Evolutionary conservation across 805 yeast species (phyloP).

Genomic region (Candida nitratophila): DNA sequence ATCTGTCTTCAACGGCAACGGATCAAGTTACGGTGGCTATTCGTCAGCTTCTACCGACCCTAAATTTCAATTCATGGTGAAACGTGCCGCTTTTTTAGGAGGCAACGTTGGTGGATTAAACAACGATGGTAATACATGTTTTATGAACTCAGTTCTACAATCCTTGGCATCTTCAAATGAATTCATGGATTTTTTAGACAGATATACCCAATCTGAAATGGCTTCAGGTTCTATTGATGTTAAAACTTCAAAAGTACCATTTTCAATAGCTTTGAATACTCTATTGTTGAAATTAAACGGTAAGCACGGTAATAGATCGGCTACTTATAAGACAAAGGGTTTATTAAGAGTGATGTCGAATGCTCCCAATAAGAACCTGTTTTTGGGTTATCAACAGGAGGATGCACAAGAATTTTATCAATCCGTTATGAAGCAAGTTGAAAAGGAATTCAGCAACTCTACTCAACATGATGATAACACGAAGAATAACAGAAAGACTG

Average conservation of each 20-base stretch:
- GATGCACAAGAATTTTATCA: slow-evolving; percentile 97
- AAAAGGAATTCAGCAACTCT: slow-evolving; percentile 41
- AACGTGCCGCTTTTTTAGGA: slow-evolving; percentile 48
- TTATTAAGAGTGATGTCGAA: slow-evolving; percentile 64
- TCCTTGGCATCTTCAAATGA: slow-evolving; percentile 68
- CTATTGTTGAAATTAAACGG: slow-evolving; percentile 50
- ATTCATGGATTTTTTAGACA: slow-evolving; percentile 48
- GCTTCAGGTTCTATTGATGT: slow-evolving; percentile 17
- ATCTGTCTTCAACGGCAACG: slow-evolving; percentile 1
- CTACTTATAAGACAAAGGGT: slow-evolving; percentile 54
- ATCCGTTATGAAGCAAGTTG: slow-evolving; percentile 59
- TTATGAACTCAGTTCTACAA: slow-evolving; percentile 88
- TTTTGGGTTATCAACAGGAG: slow-evolving; percentile 85
- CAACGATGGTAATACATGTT: slow-evolving; percentile 92
- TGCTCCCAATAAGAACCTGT: slow-evolving; percentile 70
- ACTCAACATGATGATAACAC: slow-evolving; percentile 5
- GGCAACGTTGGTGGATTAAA: slow-evolving; percentile 79
- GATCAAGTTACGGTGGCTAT: slow-evolving; percentile 4
- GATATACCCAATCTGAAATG: slow-evolving; percentile 19
- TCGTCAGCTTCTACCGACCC: slow-evolving; percentile 12
- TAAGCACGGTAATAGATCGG: slow-evolving; percentile 46
- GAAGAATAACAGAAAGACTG: slow-evolving; percentile 18
- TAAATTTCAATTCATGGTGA: slow-evolving; percentile 10
- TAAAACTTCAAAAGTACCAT: slow-evolving; percentile 22
- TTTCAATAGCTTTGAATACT: slow-evolving; percentile 46